Base-by-base conservation (phyloP, 768 basidiomycete genomes). In the Gyrodon lividus region DNA sequence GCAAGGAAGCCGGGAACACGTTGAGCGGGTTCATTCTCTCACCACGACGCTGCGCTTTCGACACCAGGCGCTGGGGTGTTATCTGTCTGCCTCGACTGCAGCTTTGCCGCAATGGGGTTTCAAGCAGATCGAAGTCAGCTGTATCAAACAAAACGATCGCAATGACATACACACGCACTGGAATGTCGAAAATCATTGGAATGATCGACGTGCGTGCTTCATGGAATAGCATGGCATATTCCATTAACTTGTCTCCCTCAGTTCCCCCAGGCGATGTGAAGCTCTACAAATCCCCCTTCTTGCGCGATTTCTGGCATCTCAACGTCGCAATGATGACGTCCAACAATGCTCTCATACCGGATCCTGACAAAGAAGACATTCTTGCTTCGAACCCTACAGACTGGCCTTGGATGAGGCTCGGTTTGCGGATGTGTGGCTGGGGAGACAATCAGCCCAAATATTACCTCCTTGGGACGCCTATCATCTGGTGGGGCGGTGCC, bases 321-420 rank as follows among this genome's bases (percentile, higher is more conserved):
- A 99, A 99, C 64, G 92, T 99, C 22, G 97, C 95, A 7, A 99
- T 99, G 97, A 94, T 95, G 92, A 97, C 96, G 0, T 98, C 97
- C 5, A 99, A 99, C 75, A 99, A 99, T 65, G 96, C 97, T 0
- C 86, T 99, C 48, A 69, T 98, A 35, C 97, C 97, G 1, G 94
- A 99, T 63, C 93, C 96, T 0, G 97, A 99, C 77, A 98, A 98
- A 72, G 92, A 96, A 60, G 97, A 99, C 67, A 92, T 98, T 64
- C 83, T 99, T 46, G 97, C 96, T 0, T 96, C 93, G 30, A 83
- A 80, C 59, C 95, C 96, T 0, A 79, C 80, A 34, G 95, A 98
- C 62, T 99, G 97, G 96, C 96, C 96, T 0, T 85, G 89, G 73
- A 75, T 98, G 35, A 83, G 83, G 41, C 78, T 95, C 14, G 96